phyloP scores from a whole-genome alignment of 1,284 basidiomycete species.

The Pyrrhoderma lamaoense region DNA sequence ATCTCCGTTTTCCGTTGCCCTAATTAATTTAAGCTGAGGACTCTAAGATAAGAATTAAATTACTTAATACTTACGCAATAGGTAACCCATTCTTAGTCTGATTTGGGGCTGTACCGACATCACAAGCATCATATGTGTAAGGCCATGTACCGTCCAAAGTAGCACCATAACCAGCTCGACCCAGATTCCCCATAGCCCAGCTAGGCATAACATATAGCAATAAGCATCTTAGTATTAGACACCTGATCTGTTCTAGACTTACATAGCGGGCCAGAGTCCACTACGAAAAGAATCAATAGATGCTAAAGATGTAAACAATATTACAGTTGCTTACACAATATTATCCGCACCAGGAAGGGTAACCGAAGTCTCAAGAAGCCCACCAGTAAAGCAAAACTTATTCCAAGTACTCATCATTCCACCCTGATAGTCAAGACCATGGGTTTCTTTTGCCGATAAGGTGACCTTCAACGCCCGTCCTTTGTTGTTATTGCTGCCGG shows the following conservation, averaged over 20 bases:
- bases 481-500: conserved; percentile 76
- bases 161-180: conserved; percentile 54
- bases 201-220: conserved; percentile 10
- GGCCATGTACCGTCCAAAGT: conserved; percentile 54
- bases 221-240: too few relatives aligned
- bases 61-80: conserved; percentile 22
- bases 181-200: conserved; percentile 48
- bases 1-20: conserved; percentile 38
- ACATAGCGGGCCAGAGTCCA: conserved; percentile 50
- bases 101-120: conserved; percentile 50
- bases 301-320: conserved; percentile 11
- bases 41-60: conserved; percentile 2
- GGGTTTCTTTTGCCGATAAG: conserved; percentile 53
- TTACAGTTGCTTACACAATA: conserved; percentile 21
- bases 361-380: conserved; percentile 65
- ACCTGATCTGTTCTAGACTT: conserved; percentile 29
- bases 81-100: conserved; percentile 36
- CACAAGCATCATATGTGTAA: conserved; percentile 50
- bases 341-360: conserved; percentile 73
- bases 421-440: conserved; percentile 71
- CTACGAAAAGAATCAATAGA: conserved; percentile 15
- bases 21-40: conserved; percentile 23
- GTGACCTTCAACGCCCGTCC: conserved; percentile 79
- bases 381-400: conserved; percentile 93
- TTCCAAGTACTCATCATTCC: conserved; percentile 76